These are phyloP conservation scores for Dryas octopetala DNA, from an alignment of 306 rosid genomes.

Conservation along the genomic window DNA sequence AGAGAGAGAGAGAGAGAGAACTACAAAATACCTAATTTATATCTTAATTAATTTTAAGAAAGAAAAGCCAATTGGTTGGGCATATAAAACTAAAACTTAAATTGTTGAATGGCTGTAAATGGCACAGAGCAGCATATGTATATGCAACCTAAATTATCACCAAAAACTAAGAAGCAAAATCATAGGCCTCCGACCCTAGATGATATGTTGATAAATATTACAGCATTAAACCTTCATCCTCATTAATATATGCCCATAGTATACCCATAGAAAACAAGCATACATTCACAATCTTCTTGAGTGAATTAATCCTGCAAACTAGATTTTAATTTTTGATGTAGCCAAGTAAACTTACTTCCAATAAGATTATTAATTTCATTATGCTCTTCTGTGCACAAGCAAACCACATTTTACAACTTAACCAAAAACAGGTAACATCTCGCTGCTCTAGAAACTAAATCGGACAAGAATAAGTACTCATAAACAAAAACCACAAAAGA, in stretches of 20 bases:
- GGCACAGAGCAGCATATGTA: not conserved
- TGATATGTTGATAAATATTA: no score
- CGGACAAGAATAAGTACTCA: not conserved
- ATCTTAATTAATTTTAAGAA: not conserved
- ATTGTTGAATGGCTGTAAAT: not conserved
- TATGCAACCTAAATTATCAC: not conserved
- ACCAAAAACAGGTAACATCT: not conserved
- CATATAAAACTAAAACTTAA: not conserved
- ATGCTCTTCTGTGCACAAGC: not conserved
- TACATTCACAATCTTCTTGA: not conserved
- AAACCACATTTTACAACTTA: not conserved
- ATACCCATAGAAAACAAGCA: not conserved
- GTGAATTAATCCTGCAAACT: not conserved
- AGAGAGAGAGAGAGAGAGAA: slow-evolving; percentile 1
- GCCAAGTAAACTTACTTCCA: not conserved
- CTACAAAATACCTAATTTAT: not conserved
- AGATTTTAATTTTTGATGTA: not conserved
- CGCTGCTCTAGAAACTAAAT: not conserved
- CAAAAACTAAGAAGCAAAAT: not conserved
- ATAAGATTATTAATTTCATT: not conserved
- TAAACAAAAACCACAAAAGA: not conserved
- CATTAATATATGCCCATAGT: not conserved
- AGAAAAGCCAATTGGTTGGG: not conserved
- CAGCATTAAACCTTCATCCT: not conserved
- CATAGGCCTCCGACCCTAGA: not conserved